Evolutionary conservation across 140 eudicot species (phyloP), one percentile per base, ranked within the genome.

Genomic region (Stevia rebaudiana): DNA sequence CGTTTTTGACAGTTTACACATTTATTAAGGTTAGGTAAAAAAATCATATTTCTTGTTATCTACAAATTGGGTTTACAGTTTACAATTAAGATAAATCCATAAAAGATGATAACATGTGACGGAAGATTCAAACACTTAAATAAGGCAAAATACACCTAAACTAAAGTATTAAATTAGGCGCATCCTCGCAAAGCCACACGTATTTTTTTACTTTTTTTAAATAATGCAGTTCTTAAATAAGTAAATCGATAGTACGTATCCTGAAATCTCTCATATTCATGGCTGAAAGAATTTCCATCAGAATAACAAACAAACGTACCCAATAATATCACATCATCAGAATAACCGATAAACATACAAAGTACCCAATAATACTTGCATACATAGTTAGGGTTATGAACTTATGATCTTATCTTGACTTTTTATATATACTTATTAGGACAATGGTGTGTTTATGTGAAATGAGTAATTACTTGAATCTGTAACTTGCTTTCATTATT

Each of bases 401-500:
- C n/a, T n/a, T n/a, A n/a, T n/a, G n/a, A n/a, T n/a, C n/a, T n/a
- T 25, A 21, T 53, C 12, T 46, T 46, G 68, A 58, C 9, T 2
- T 4, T 50, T 10, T 60, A 41, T 47, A 51, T 59, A 31, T 44
- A 31, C 74, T 28, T 43, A 28, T 25, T 47, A 17, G 36, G 55
- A 36, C 22, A 57, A 31, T 68, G 21, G 2, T 36, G 19, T 61
- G 40, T 48, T 61, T 10, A 25, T 23, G 53, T 48, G 68, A 48
- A 61, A 71, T 23, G 39, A 71, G 44, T n/a, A 23, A 47, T 11
- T 13, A 33, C 23, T 35, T 39, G 50, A 2, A 52, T 22, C 8
- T 73, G 15, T 54, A 52, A 28, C 58, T 19, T 42, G 22, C 22
- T 63, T 33, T 53, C 35, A 8, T 73, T 28, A 28, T 21, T 53